phyloP scores from a whole-genome alignment of 2,329 filamentous ascomycete genomes.

The Emergomyces orientalis region DNA sequence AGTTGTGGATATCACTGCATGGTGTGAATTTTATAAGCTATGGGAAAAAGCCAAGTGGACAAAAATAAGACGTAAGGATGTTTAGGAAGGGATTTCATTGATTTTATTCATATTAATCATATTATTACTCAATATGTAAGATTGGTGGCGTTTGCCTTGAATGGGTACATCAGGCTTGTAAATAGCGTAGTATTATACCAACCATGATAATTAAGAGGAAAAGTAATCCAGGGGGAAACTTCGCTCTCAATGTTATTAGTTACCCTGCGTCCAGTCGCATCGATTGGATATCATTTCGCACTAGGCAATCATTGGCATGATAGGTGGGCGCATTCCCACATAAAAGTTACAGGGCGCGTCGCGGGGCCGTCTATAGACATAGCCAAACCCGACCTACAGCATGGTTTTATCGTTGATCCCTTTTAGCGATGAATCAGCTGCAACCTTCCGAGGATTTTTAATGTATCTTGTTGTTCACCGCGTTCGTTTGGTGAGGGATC shows the following conservation, averaged over 20 bases:
- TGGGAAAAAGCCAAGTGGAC: background rate
- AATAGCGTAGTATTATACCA: background rate
- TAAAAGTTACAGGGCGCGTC: background rate
- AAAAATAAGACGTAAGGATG: background rate
- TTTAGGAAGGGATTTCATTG: background rate
- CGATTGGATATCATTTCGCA: background rate
- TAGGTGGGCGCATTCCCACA: background rate
- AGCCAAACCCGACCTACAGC: background rate
- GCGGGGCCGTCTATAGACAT: background rate
- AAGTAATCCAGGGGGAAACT: background rate
- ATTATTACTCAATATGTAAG: background rate
- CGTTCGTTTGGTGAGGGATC: background rate
- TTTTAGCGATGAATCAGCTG: background rate
- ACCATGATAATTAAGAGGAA: background rate
- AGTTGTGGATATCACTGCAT: background rate
- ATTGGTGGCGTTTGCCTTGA: background rate
- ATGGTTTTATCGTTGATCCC: background rate
- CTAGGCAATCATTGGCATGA: background rate
- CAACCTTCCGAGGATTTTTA: background rate
- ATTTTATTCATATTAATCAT: background rate
- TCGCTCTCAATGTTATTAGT: background rate
- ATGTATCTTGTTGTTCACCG: background rate
- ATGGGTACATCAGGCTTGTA: background rate
- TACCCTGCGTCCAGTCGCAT: background rate
- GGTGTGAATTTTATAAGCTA: background rate